Conservation (phyloP, 1,284 basidiomycete genomes). For the Cronartium quercuum region DNA sequence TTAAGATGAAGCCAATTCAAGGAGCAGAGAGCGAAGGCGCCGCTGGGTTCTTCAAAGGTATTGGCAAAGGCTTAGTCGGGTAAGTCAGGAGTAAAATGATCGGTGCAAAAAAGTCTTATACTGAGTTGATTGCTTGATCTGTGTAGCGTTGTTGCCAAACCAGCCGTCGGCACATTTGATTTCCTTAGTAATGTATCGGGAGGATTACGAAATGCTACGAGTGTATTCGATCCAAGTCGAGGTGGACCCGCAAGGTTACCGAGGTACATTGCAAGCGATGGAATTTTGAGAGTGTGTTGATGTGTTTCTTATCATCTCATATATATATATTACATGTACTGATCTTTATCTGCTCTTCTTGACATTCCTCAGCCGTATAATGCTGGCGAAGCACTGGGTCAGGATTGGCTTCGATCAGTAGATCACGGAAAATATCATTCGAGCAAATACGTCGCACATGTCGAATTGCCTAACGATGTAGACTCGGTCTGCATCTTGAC, state of each 20-base stretch:
- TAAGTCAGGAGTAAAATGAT: slow-evolving; percentile 50
- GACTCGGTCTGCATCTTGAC: slow-evolving; percentile 82
- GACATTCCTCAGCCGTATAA: slow-evolving; percentile 64
- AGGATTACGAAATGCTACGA: slow-evolving; percentile 96
- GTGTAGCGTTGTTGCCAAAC: slow-evolving; percentile 80
- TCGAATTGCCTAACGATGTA: slow-evolving; percentile 65
- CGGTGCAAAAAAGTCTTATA: slow-evolving; percentile 41
- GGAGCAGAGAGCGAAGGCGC: slow-evolving; percentile 93
- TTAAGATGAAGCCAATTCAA: slow-evolving; percentile 84
- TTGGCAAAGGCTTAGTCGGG: slow-evolving; percentile 94
- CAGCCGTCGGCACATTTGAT: slow-evolving; percentile 93
- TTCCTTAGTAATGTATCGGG: slow-evolving; percentile 73
- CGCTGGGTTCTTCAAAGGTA: slow-evolving; percentile 92
- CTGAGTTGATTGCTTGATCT: slow-evolving; percentile 4
- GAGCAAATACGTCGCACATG: slow-evolving; percentile 86
- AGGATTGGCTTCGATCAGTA: slow-evolving; percentile 90
- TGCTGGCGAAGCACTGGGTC: slow-evolving; percentile 81
- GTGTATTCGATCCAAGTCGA: slow-evolving; percentile 88
- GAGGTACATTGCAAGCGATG: slow-evolving; percentile 75
- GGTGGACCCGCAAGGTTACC: slow-evolving; percentile 85
- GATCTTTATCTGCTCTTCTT: neutral
- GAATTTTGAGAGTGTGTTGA: slow-evolving; percentile 67
- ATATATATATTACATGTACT: neutral
- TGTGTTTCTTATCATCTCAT: neutral
- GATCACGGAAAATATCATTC: slow-evolving; percentile 76